Conservation (phyloP, 495 filamentous ascomycete species). For the Aspergillus leporis region DNA sequence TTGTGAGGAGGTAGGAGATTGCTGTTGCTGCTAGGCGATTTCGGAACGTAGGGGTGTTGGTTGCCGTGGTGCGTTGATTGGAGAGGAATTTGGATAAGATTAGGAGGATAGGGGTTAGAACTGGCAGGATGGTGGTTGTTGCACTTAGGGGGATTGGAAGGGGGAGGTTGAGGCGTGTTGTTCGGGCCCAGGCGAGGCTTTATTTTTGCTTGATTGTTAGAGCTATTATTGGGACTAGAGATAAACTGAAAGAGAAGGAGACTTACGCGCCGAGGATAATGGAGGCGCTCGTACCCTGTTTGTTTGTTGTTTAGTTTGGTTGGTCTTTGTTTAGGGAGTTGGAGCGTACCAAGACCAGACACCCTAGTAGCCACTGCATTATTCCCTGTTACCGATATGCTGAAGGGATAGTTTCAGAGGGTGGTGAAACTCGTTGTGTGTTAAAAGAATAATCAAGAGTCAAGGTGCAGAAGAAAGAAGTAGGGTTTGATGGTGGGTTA, state of each 20-base stretch:
- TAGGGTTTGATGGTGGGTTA: not conserved
- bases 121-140: constrained; percentile 27
- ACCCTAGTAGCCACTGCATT: not conserved
- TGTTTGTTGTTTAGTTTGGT: not conserved
- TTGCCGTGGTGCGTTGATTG: not conserved
- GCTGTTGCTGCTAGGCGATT: constrained; percentile 5
- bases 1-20: constrained; percentile 38
- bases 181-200: constrained; percentile 28
- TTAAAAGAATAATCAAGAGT: too few relatives aligned
- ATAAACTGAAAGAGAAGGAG: too few relatives aligned
- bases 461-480: too few relatives aligned
- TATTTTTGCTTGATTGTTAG: constrained; percentile 6
- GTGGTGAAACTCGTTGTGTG: too few relatives aligned
- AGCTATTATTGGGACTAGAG: too few relatives aligned
- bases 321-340: not conserved
- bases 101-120: constrained; percentile 14
- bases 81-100: constrained; percentile 6
- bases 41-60: not conserved
- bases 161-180: constrained; percentile 25
- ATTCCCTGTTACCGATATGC: too few relatives aligned
- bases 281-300: constrained; percentile 11
- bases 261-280: constrained; percentile 27
- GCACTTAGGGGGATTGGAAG: constrained; percentile 28
- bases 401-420: too few relatives aligned
- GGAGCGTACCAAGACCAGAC: not conserved